Evolutionary conservation across 176 grass and related monocot species (phyloP).

Genomic region (Phoenix roebelenii): DNA sequence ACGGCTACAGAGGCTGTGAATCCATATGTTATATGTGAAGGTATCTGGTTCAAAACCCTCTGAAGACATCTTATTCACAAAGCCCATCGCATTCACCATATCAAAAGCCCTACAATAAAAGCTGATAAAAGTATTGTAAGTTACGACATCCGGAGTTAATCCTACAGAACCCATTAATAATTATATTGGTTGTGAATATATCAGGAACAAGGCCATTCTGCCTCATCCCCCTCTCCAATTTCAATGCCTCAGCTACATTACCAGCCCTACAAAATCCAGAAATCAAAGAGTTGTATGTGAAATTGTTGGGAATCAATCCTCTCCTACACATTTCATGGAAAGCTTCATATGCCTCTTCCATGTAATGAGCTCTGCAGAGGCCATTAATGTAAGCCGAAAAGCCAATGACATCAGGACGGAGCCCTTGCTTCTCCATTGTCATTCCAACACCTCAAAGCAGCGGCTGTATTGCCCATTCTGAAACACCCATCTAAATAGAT

Average conservation of each 20-base stretch:
- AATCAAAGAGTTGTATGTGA: slow-evolving; percentile 88
- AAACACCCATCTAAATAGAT: slow-evolving; percentile 77
- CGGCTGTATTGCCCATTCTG: slow-evolving; percentile 38
- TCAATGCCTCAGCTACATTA: slow-evolving; percentile 49
- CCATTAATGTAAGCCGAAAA: slow-evolving; percentile 81
- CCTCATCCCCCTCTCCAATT: slow-evolving; percentile 58
- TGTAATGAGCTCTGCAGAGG: slow-evolving; percentile 46
- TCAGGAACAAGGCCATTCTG: slow-evolving; percentile 76
- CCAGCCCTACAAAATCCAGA: slow-evolving; percentile 57
- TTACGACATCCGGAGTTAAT: slow-evolving; percentile 63
- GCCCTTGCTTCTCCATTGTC: slow-evolving; percentile 41
- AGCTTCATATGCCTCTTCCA: slow-evolving; percentile 49
- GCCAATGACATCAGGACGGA: slow-evolving; percentile 63
- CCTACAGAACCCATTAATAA: slow-evolving; percentile 78
- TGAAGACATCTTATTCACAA: slow-evolving; percentile 71
- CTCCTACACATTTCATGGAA: slow-evolving; percentile 59
- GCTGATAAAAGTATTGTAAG: slow-evolving; percentile 90
- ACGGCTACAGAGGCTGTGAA: slow-evolving; percentile 56
- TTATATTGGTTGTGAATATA: slow-evolving; percentile 83
- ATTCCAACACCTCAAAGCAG: slow-evolving; percentile 66
- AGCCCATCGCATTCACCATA: slow-evolving; percentile 46
- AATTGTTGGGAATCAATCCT: slow-evolving; percentile 84
- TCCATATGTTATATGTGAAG: slow-evolving; percentile 98
- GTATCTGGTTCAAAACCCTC: slow-evolving; percentile 73
- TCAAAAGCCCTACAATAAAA: slow-evolving; percentile 55